These are phyloP conservation scores for Pseudoneurospora amorphoporcata DNA, from an alignment of 495 filamentous ascomycete species.

Conservation along the genomic window DNA sequence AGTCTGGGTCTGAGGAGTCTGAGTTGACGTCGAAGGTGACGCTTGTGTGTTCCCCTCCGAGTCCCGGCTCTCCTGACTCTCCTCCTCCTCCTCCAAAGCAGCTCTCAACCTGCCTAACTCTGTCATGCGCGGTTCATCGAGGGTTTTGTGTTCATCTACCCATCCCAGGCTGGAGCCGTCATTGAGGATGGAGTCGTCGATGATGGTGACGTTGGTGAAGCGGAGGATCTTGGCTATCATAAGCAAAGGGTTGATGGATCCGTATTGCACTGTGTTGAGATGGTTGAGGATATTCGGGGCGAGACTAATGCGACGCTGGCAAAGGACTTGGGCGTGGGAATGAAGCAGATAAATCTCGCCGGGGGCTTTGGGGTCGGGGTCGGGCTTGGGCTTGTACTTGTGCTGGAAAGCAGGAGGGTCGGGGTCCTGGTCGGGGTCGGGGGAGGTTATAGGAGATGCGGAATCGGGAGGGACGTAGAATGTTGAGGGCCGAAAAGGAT, in stretches of 20 bases:
- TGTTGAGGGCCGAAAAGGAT: not conserved
- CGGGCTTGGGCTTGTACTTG: too few relatives aligned
- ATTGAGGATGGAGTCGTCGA: not conserved
- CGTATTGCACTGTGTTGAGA: not conserved
- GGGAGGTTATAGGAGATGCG: not conserved
- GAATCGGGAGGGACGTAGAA: not conserved
- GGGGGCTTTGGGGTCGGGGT: not conserved
- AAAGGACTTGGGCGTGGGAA: not conserved
- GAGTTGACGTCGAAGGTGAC: too few relatives aligned
- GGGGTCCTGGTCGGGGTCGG: not conserved
- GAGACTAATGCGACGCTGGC: not conserved
- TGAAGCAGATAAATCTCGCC: not conserved
- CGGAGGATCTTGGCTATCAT: not conserved
- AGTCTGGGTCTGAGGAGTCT: too few relatives aligned
- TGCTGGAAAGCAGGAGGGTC: not conserved
- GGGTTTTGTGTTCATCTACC: not conserved
- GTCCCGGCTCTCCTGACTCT: too few relatives aligned
- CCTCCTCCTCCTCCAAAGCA: not conserved
- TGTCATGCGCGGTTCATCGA: not conserved
- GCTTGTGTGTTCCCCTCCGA: too few relatives aligned
- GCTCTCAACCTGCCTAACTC: fast-evolving
- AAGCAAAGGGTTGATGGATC: not conserved
- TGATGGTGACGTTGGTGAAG: not conserved
- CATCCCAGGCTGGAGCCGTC: not conserved
- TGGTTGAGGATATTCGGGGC: not conserved